Conservation (phyloP, 1,284 basidiomycete species). For the Tausonia pullulans region DNA sequence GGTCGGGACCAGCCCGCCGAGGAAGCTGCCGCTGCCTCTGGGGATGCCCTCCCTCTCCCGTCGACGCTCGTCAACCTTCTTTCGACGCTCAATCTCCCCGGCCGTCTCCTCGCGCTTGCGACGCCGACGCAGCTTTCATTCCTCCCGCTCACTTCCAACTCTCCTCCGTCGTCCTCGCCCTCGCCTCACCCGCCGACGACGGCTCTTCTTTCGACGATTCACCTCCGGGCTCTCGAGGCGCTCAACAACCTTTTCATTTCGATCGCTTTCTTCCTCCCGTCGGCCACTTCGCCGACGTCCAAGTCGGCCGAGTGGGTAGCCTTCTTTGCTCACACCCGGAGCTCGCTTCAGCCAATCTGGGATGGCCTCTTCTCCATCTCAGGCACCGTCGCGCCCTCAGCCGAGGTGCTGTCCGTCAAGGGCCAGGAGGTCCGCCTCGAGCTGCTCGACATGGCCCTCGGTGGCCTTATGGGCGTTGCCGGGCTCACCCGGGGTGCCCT, state of each 20-base stretch:
- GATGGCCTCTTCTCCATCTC: constrained; percentile 68
- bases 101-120: constrained; percentile 53
- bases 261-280: constrained; percentile 39
- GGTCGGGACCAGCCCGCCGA: constrained; percentile 31
- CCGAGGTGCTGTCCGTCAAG: constrained; percentile 24
- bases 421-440: constrained; percentile 34
- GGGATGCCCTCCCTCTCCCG: constrained; percentile 22
- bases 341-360: constrained; percentile 46
- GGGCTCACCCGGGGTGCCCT: constrained; percentile 19
- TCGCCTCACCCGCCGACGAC: constrained; percentile 75
- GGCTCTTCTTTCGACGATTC: constrained; percentile 64
- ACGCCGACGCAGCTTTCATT: constrained; percentile 67
- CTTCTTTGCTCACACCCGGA: constrained; percentile 10
- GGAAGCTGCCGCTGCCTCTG: constrained; percentile 3
- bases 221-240: constrained; percentile 74
- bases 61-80: constrained; percentile 33
- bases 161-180: constrained; percentile 47
- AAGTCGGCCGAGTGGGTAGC: constrained; percentile 27
- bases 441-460: constrained; percentile 32
- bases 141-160: constrained; percentile 53
- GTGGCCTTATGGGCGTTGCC: constrained; percentile 36
- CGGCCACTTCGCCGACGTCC: constrained; percentile 37
- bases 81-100: constrained; percentile 35
- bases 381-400: constrained; percentile 29
- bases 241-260: constrained; percentile 82